A percentile compares a stretch with the other conserved stretches of the same genome.
Conservation (phyloP, 2,329 filamentous ascomycete species). For the Fonsecaea pedrosoi region DNA sequence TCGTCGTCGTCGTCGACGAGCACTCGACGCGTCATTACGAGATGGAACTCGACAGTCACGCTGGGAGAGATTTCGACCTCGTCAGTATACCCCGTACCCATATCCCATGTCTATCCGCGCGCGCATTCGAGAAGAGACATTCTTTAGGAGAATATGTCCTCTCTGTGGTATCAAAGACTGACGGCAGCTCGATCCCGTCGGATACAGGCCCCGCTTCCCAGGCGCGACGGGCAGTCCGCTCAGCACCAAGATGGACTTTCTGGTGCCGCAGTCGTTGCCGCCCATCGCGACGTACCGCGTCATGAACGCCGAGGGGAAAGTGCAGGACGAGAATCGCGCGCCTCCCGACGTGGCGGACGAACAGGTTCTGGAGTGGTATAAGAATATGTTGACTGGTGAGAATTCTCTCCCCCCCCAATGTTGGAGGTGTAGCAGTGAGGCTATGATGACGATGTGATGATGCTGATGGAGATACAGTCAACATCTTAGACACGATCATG, state of each 20-base stretch:
- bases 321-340: conserved; percentile 66
- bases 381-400: conserved; percentile 61
- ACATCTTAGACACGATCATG: conserved; percentile 96
- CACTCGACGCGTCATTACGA: neutral
- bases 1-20: conserved; percentile 1
- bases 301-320: conserved; percentile 82
- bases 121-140: too few relatives aligned
- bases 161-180: too few relatives aligned
- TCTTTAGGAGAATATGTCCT: too few relatives aligned
- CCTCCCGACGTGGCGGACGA: conserved; percentile 56
- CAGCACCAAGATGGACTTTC: conserved; percentile 77
- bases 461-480: conserved; percentile 54
- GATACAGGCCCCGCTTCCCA: conserved; percentile 64
- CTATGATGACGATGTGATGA: conserved; percentile 35
- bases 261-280: conserved; percentile 71
- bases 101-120: too few relatives aligned
- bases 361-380: conserved; percentile 66
- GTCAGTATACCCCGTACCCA: conserved; percentile 7
- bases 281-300: conserved; percentile 89
- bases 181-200: too few relatives aligned
- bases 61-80: conserved; percentile 23
- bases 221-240: conserved; percentile 93
- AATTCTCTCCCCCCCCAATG: too few relatives aligned
- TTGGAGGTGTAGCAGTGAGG: too few relatives aligned
- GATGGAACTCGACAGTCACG: conserved; percentile 8